Evolutionary conservation across 768 basidiomycete species (phyloP).

Genomic region (Suillus clintonianus): DNA sequence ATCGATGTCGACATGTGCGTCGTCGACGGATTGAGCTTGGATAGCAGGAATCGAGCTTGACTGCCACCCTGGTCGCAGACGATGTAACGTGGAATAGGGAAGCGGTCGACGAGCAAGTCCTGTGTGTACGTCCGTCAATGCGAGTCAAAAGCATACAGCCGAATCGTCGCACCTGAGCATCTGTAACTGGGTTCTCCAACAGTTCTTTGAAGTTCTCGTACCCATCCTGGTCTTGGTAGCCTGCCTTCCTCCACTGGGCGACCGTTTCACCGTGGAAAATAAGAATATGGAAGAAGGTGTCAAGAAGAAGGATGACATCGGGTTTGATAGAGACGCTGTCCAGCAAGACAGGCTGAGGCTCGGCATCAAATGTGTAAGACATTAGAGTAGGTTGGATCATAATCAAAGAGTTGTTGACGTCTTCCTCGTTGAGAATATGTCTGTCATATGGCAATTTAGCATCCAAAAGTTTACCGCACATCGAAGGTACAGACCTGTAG

Average conservation of each 20-base stretch:
- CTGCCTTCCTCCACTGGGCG: slow-evolving; percentile 97
- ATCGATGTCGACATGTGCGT: slow-evolving; percentile 92
- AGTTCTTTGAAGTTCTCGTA: slow-evolving; percentile 98
- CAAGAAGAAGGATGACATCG: slow-evolving; percentile 93
- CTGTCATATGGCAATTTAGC: slow-evolving; percentile 40
- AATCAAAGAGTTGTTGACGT: slow-evolving; percentile 98
- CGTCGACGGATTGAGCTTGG: slow-evolving; percentile 96
- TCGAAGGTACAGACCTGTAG: slow-evolving; percentile 67
- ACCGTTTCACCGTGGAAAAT: slow-evolving; percentile 99
- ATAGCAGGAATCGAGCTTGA: slow-evolving; percentile 96
- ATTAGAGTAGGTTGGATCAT: slow-evolving; percentile 99
- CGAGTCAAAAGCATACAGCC: slow-evolving; percentile 37
- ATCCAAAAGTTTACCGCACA: slow-evolving; percentile 3
- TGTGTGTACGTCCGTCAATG: slow-evolving; percentile 31
- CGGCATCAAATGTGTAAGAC: slow-evolving; percentile 94
- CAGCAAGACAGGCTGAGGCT: slow-evolving; percentile 90
- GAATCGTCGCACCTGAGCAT: slow-evolving; percentile 70
- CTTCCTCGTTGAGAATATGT: slow-evolving; percentile 93
- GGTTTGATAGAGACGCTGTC: slow-evolving; percentile 98
- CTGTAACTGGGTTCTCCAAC: slow-evolving; percentile 79
- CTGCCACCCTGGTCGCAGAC: slow-evolving; percentile 97
- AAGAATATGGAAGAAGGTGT: slow-evolving; percentile 99
- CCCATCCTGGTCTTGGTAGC: slow-evolving; percentile 98
- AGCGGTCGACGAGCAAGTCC: slow-evolving; percentile 93
- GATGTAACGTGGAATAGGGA: slow-evolving; percentile 97